Percentiles rank a stretch among this genome's conserved stretches.
Evolutionary conservation across 1,284 basidiomycete genomes (phyloP).

Genomic region (Coniferiporia weirii): DNA sequence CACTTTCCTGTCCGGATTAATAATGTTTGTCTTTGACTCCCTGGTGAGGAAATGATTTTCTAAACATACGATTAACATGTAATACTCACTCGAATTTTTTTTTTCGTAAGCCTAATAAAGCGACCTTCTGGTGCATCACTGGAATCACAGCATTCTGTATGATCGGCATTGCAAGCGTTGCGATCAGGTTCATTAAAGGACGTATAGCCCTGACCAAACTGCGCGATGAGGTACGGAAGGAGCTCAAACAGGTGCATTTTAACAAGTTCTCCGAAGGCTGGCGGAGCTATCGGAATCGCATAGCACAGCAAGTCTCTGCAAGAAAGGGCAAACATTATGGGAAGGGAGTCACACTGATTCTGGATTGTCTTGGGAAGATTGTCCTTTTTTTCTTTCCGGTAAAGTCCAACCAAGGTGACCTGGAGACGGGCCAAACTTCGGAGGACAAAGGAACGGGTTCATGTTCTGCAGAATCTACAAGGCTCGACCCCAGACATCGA

Average conservation of each 20-base stretch:
- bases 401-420: no score
- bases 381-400: no score
- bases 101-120: not conserved
- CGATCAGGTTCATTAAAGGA: constrained; percentile 11
- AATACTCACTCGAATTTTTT: not conserved
- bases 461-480: no score
- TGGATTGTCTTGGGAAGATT: no score
- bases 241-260: constrained; percentile 1
- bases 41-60: not conserved
- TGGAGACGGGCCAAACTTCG: no score
- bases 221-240: not conserved
- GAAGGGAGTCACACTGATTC: no score
- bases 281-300: no score
- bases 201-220: constrained; percentile 9
- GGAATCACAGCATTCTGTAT: constrained; percentile 12
- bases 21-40: constrained; percentile 6
- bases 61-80: not conserved
- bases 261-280: not conserved
- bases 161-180: constrained; percentile 10
- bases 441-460: no score
- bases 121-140: constrained; percentile 9
- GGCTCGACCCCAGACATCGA: no score
- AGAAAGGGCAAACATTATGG: no score
- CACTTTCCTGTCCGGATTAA: constrained; percentile 9
- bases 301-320: no score